Conservation (phyloP, 257 asterid genomes). For the Nicotiana tomentosiformis region DNA sequence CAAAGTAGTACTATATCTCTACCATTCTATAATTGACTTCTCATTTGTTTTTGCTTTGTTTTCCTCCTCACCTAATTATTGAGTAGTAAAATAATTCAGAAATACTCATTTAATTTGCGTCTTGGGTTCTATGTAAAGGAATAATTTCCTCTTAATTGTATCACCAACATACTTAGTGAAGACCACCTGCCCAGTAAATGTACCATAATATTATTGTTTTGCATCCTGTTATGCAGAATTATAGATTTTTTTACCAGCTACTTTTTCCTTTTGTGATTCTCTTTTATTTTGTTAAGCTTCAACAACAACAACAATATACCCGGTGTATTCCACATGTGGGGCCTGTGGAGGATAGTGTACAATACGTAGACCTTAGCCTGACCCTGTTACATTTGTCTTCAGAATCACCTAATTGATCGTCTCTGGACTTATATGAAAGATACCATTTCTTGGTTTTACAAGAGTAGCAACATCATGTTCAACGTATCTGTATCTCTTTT, state of each 20-base stretch:
- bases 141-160: not conserved
- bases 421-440: too few relatives aligned
- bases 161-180: slow-evolving; percentile 7
- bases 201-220: not conserved
- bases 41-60: not conserved
- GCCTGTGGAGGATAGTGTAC: too few relatives aligned
- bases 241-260: not conserved
- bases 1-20: slow-evolving; percentile 24
- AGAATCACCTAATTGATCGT: too few relatives aligned
- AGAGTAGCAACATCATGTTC: not conserved
- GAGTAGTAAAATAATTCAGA: slow-evolving; percentile 9
- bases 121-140: not conserved
- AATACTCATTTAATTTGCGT: not conserved
- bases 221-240: not conserved
- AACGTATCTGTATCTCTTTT: too few relatives aligned
- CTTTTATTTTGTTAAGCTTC: too few relatives aligned
- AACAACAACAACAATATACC: too few relatives aligned
- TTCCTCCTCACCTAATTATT: slow-evolving; percentile 2
- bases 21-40: not conserved
- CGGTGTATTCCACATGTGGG: too few relatives aligned
- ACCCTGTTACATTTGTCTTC: too few relatives aligned
- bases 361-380: too few relatives aligned
- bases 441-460: not conserved
- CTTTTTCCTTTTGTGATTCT: not conserved
- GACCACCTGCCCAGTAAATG: not conserved